These are phyloP conservation scores for Cladophialophora bantiana DNA, from an alignment of 2,329 filamentous ascomycete genomes.

Conservation along the genomic window DNA sequence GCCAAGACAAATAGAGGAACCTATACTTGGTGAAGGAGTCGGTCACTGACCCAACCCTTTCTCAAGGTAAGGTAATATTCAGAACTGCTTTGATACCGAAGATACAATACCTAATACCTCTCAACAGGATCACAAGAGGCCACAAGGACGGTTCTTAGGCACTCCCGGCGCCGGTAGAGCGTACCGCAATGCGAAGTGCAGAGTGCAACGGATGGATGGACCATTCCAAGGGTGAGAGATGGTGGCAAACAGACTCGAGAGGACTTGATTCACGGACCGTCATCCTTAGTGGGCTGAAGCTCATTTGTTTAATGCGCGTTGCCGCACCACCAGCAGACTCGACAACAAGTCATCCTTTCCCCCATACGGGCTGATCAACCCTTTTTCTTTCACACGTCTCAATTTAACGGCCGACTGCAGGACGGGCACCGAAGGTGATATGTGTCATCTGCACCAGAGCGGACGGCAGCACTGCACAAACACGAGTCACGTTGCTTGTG, in stretches of 20 bases:
- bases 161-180: neutral
- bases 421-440: neutral
- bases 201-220: neutral
- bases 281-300: conserved; percentile 2
- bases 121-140: neutral
- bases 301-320: conserved; percentile 10
- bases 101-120: conserved; percentile 15
- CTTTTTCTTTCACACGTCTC: neutral
- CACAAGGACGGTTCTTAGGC: neutral
- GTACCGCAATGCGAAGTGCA: neutral
- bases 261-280: neutral
- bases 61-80: conserved; percentile 24
- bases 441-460: conserved; percentile 10
- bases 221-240: neutral
- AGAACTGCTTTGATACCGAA: conserved; percentile 24
- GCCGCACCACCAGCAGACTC: neutral
- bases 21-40: neutral
- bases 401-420: conserved; percentile 10
- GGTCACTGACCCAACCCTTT: neutral
- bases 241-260: neutral
- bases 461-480: conserved; percentile 2
- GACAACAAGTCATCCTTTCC: neutral
- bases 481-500: conserved; percentile 1
- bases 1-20: conserved; percentile 5
- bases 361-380: neutral